Evolutionary conservation across 768 basidiomycete species (phyloP), one percentile per base, ranked within the genome.

Genomic region (Calocera cornea): DNA sequence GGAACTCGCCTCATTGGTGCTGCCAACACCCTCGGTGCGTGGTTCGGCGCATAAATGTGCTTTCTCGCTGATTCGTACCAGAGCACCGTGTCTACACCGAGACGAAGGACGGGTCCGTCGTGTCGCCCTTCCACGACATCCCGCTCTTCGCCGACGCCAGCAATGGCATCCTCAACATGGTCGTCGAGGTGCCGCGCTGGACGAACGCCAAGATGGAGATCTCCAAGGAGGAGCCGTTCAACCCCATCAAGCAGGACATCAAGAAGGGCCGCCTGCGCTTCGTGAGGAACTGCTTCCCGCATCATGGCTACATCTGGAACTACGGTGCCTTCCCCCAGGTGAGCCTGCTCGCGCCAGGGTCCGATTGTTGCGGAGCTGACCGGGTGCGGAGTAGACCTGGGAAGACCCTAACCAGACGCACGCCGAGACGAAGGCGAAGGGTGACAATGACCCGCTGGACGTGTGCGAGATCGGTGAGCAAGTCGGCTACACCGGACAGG

Each of bases 131-230:
- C 85, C 97, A 98, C 76, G 97, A 99, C 80, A 90, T 99, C 77
- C 93, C 95, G 12, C 93, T 98, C 75, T 97, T 97, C 77, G 94
- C 94, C 66, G 93, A 99, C 80, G 91, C 88, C 82, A 87, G 82
- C 80, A 90, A 89, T 78, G 91, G 91, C 75, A 88, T 97, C 82
- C 84, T 97, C 80, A 98, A 97, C 88, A 97, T 98, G 92, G 82
- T 97, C 78, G 94, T 97, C 79, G 92, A 97, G 80, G 86, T 95
- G 67, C 97, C 97, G 64, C 90, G 97, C 74, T 99, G 97, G 97
- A 97, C 95, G 78, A 97, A 99, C 83, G 97, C 97, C 66, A 98
- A 99, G 84, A 90, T 98, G 89, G 97, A 99, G 80, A 97, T 97
- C 78, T 95, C 84, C 79, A 99, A 97, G 80, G 94, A 97, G 74